Evolutionary conservation across 768 basidiomycete species (phyloP).

Genomic region (Trametes cingulata): DNA sequence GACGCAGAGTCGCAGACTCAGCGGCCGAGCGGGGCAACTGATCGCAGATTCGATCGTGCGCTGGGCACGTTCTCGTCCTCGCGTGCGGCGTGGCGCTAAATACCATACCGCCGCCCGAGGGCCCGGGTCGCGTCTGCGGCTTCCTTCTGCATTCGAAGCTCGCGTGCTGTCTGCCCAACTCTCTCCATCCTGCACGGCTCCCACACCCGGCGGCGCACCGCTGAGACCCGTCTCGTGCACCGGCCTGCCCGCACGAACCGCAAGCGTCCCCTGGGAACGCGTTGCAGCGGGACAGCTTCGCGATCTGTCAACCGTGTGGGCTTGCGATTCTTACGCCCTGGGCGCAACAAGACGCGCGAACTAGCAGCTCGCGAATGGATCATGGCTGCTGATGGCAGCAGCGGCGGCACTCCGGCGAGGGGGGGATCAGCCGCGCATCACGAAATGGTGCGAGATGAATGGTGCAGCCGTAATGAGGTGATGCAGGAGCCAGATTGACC

Average conservation of each 20-base stretch:
- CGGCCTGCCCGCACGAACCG: conserved; percentile 1
- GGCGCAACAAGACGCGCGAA: not conserved
- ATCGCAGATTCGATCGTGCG: conserved; percentile 22
- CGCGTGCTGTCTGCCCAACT: conserved; percentile 3
- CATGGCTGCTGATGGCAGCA: conserved; percentile 3
- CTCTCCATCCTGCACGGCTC: conserved; percentile 4
- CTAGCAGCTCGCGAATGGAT: not conserved
- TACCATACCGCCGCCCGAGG: conserved; percentile 2
- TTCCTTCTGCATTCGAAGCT: not conserved
- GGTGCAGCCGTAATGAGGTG: conserved; percentile 19
- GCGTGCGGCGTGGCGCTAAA: too few species aligned
- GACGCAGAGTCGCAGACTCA: conserved; percentile 3
- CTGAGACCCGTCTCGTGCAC: not conserved
- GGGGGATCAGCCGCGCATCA: conserved; percentile 20
- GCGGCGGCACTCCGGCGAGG: conserved; percentile 4
- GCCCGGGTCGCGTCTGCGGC: not conserved
- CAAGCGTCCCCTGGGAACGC: not conserved
- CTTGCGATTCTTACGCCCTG: not conserved
- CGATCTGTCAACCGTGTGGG: conserved; percentile 18
- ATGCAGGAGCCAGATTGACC: conserved; percentile 5
- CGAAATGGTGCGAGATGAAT: conserved; percentile 16
- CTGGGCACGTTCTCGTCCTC: not conserved
- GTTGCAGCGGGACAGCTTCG: conserved; percentile 15
- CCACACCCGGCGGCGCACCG: not conserved
- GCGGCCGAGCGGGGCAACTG: conserved; percentile 18